Conservation (phyloP, 2,329 filamentous ascomycete genomes). For the Akanthomyces lecanii region DNA sequence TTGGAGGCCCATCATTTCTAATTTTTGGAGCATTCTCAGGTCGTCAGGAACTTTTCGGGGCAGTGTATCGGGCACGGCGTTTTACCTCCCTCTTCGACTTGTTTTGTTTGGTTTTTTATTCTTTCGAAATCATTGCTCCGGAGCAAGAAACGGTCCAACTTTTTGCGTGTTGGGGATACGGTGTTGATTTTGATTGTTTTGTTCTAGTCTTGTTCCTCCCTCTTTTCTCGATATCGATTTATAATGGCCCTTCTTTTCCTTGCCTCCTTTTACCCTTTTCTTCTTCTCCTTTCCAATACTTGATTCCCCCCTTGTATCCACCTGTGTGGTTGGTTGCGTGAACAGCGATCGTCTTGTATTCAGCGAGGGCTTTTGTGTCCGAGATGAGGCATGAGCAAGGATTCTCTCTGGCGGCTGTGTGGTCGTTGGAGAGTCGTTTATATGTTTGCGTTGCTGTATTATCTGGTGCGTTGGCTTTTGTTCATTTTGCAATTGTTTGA, state of each 20-base stretch:
- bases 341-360: not conserved
- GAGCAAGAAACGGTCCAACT: slow-evolving; percentile 18
- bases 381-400: not conserved
- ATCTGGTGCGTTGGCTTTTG: not conserved
- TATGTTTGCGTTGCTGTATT: not conserved
- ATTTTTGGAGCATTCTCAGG: slow-evolving; percentile 5
- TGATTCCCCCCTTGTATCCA: slow-evolving; percentile 20
- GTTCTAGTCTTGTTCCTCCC: not conserved
- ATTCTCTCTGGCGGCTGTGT: not conserved
- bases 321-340: no score
- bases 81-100: not conserved
- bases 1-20: not conserved
- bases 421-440: not conserved
- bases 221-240: not conserved
- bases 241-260: not conserved
- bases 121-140: slow-evolving; percentile 6
- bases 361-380: not conserved
- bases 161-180: slow-evolving; percentile 18
- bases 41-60: not conserved
- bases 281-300: slow-evolving; percentile 13
- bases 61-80: slow-evolving; percentile 7
- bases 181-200: slow-evolving; percentile 7
- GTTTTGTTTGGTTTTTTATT: not conserved
- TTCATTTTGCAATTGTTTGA: not conserved
- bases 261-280: not conserved